Percentiles rank a stretch among this genome's conserved stretches.
These are phyloP conservation scores for Parastagonospora nodorum DNA, from an alignment of 2,329 filamentous ascomycete species.

Conservation along the genomic window DNA sequence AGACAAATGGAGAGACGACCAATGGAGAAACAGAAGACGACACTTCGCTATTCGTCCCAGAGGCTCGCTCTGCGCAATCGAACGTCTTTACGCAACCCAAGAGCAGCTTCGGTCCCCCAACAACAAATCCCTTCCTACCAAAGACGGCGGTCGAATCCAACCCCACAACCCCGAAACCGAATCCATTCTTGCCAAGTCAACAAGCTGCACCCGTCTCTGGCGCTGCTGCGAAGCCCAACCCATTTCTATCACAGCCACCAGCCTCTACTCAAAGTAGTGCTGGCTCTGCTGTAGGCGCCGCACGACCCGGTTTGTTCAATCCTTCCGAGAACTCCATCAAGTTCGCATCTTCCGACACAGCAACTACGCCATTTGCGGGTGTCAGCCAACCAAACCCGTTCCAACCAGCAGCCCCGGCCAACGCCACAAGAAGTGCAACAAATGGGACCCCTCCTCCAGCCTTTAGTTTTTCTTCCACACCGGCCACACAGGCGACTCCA, in stretches of 20 bases:
- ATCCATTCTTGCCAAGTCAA: neutral
- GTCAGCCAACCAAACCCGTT: neutral
- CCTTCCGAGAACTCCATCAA: constrained; percentile 30
- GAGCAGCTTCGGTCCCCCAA: constrained; percentile 12
- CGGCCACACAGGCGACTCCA: constrained; percentile 1
- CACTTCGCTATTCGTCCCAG: constrained; percentile 51
- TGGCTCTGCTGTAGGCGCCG: neutral
- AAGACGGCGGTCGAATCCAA: constrained; percentile 4
- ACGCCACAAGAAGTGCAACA: neutral
- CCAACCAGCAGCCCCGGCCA: neutral
- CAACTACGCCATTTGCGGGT: neutral
- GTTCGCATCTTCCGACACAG: constrained; percentile 21
- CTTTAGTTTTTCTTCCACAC: constrained; percentile 1
- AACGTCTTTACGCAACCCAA: constrained; percentile 11
- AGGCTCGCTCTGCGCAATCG: constrained; percentile 19
- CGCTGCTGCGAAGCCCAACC: neutral
- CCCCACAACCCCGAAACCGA: neutral
- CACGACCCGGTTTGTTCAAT: constrained; percentile 37
- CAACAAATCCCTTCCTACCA: constrained; percentile 20
- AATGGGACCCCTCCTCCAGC: neutral
- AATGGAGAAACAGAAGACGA: constrained; percentile 26
- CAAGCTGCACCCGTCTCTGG: no score
- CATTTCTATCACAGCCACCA: neutral
- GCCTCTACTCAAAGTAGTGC: neutral
- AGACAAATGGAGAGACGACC: constrained; percentile 13